Evolutionary conservation across 192 early-diverging fungal species (phyloP).

Genomic region (Funneliformis geosporum): DNA sequence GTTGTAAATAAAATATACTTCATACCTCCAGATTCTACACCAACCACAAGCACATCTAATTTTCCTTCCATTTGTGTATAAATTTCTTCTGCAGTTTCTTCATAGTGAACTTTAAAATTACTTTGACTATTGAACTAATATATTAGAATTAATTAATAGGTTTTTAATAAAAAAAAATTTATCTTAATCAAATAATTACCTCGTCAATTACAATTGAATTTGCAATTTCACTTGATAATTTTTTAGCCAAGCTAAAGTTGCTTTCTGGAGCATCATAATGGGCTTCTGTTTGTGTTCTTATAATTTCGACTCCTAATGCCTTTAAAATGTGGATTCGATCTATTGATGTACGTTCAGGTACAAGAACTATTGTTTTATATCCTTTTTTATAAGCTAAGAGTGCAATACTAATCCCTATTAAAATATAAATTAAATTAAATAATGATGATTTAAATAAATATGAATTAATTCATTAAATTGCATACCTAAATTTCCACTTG

Average conservation of each 20-base stretch:
- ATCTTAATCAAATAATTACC: slow-evolving; percentile 39
- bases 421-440: background rate
- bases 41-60: slow-evolving; percentile 66
- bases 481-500: slow-evolving; percentile 62
- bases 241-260: slow-evolving; percentile 58
- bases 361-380: slow-evolving; percentile 54
- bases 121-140: slow-evolving; percentile 34
- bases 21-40: slow-evolving; percentile 66
- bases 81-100: slow-evolving; percentile 64
- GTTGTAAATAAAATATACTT: background rate
- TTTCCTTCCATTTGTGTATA: slow-evolving; percentile 54
- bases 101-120: slow-evolving; percentile 46
- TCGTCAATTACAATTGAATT: slow-evolving; percentile 66
- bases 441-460: background rate
- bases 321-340: slow-evolving; percentile 71
- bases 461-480: background rate
- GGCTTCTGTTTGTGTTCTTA: slow-evolving; percentile 69
- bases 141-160: background rate
- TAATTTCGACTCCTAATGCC: slow-evolving; percentile 66
- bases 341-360: slow-evolving; percentile 73
- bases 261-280: slow-evolving; percentile 67
- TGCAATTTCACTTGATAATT: slow-evolving; percentile 50
- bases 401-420: slow-evolving; percentile 63
- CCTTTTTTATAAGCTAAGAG: slow-evolving; percentile 49
- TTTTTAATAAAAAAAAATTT: background rate